phyloP scores from a whole-genome alignment of 2,329 filamentous ascomycete species.

The Bipolaris bicolor region DNA sequence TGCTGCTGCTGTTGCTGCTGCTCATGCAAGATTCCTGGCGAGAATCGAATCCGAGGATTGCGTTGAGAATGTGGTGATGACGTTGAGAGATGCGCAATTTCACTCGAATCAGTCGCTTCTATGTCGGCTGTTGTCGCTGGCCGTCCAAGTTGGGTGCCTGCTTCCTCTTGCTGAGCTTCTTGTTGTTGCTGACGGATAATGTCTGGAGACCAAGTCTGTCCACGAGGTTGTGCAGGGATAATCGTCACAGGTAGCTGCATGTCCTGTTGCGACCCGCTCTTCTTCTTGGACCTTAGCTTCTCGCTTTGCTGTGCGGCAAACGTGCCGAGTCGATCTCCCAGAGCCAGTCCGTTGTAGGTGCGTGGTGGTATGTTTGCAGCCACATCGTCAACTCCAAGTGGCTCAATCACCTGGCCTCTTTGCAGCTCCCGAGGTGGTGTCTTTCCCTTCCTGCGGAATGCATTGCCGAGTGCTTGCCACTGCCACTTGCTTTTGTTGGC shows the following conservation, averaged over 20 bases:
- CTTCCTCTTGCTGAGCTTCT: slow-evolving; percentile 25
- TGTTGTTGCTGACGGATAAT: slow-evolving; percentile 35
- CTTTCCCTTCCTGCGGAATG: slow-evolving; percentile 63
- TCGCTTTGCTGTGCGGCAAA: slow-evolving; percentile 59
- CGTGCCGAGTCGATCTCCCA: slow-evolving; percentile 55
- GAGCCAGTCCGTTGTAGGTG: slow-evolving; percentile 52
- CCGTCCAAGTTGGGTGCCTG: slow-evolving; percentile 24
- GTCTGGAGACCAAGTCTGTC: slow-evolving; percentile 61
- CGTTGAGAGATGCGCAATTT: slow-evolving; percentile 15
- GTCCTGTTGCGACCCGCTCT: slow-evolving; percentile 42
- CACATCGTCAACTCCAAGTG: slow-evolving; percentile 46
- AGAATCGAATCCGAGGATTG: slow-evolving; percentile 34
- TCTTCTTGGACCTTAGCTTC: slow-evolving; percentile 50
- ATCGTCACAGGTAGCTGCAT: slow-evolving; percentile 62
- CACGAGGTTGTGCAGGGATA: slow-evolving; percentile 64
- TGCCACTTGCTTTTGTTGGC: slow-evolving; percentile 38
- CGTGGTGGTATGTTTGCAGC: slow-evolving; percentile 48
- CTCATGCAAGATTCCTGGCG: slow-evolving; percentile 23
- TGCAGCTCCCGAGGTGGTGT: slow-evolving; percentile 67
- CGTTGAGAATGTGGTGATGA: slow-evolving; percentile 25
- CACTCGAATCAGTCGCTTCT: slow-evolving; percentile 20
- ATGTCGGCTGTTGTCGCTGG: slow-evolving; percentile 28
- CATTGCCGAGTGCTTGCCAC: slow-evolving; percentile 62
- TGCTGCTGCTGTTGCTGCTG: slow-evolving; percentile 19
- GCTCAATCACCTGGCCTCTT: slow-evolving; percentile 59